These are phyloP conservation scores for Pelargonium cotyledonis DNA, from an alignment of 441 rosid genomes.

Conservation along the genomic window DNA sequence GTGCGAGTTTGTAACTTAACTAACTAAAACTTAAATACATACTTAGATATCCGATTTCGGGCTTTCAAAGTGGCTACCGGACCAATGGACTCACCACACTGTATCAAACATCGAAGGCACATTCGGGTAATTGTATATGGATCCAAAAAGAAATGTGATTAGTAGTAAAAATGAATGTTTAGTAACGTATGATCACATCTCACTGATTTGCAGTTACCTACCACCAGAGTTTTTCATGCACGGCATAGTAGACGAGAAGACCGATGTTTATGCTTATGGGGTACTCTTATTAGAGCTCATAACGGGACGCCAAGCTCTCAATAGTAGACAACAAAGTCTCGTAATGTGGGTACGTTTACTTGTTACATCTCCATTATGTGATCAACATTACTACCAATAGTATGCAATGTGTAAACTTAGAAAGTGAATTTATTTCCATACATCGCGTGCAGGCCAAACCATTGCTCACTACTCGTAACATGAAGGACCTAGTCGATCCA, in stretches of 20 bases:
- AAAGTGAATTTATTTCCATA: slow-evolving; percentile 1
- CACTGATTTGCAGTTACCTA: slow-evolving; percentile 46
- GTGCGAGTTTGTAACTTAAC: not conserved
- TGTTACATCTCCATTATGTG: not conserved
- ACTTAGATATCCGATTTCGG: slow-evolving; percentile 88
- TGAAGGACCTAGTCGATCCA: slow-evolving; percentile 61
- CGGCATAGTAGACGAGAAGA: slow-evolving; percentile 84
- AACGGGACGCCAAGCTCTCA: slow-evolving; percentile 76
- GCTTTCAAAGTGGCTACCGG: slow-evolving; percentile 87
- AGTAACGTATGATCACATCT: not conserved
- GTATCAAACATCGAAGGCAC: slow-evolving; percentile 86
- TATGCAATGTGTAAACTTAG: not conserved
- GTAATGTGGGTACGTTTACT: slow-evolving; percentile 77
- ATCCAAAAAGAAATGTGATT: no score
- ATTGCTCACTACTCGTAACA: slow-evolving; percentile 39
- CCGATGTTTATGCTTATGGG: slow-evolving; percentile 84
- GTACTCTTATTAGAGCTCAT: slow-evolving; percentile 74
- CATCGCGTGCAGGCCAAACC: slow-evolving; percentile 63
- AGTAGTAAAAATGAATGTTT: no score
- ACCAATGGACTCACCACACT: slow-evolving; percentile 84
- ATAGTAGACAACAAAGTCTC: slow-evolving; percentile 70
- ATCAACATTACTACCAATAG: not conserved
- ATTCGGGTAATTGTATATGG: slow-evolving; percentile 53
- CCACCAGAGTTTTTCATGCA: slow-evolving; percentile 96
- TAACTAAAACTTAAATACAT: not conserved